A percentile compares a stretch with the other conserved stretches of the same genome.
Conservation (phyloP, 2,329 filamentous ascomycete species). For the Aureobasidium subglaciale region DNA sequence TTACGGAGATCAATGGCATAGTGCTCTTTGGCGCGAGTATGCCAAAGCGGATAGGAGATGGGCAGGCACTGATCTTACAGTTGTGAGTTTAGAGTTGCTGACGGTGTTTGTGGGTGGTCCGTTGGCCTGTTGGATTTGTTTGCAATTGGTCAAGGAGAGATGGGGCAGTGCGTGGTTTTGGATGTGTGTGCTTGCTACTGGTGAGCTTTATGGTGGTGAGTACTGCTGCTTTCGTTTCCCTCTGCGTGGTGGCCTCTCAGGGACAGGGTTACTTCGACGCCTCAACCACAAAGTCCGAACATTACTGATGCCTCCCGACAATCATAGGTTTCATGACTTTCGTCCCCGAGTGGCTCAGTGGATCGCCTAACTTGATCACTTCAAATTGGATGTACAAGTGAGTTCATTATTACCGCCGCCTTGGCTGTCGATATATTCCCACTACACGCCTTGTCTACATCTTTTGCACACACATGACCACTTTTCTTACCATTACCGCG, state of each 20-base stretch:
- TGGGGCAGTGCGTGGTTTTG: constrained; percentile 45
- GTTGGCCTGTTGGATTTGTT: constrained; percentile 51
- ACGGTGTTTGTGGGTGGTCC: constrained; percentile 55
- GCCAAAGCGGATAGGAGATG: constrained; percentile 57
- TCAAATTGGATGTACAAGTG: constrained; percentile 53
- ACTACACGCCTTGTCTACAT: not conserved
- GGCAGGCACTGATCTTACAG: constrained; percentile 51
- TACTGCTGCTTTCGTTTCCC: constrained; percentile 2
- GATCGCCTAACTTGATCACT: constrained; percentile 50
- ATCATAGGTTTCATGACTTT: constrained; percentile 55
- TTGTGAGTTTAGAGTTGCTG: constrained; percentile 54
- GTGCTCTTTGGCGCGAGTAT: constrained; percentile 57
- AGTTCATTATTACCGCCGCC: constrained; percentile 24
- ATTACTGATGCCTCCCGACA: not conserved
- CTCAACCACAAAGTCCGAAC: not conserved
- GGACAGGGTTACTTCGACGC: not conserved
- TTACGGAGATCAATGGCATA: constrained; percentile 49
- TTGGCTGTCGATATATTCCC: not conserved
- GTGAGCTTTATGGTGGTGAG: constrained; percentile 54
- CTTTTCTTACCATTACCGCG: not conserved
- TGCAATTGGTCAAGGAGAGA: constrained; percentile 31
- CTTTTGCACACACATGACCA: not conserved
- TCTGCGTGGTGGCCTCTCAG: not conserved
- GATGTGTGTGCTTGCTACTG: constrained; percentile 53
- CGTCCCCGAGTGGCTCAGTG: constrained; percentile 57